phyloP scores from a whole-genome alignment of 768 basidiomycete genomes.

The Asterophora lycoperdoides region DNA sequence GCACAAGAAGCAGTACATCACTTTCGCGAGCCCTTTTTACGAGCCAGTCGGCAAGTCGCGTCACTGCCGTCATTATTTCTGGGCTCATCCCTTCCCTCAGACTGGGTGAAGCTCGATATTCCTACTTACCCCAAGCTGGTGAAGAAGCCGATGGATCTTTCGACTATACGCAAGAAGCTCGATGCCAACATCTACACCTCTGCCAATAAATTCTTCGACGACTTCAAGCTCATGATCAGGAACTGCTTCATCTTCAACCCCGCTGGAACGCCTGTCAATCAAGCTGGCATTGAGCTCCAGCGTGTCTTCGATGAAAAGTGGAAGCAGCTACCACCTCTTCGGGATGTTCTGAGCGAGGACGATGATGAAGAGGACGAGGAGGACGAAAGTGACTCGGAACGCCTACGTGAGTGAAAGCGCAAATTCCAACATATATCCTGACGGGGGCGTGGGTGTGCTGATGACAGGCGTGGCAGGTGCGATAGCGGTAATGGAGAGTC shows the following conservation, averaged over 20 bases:
- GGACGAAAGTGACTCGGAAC: slow-evolving; percentile 66
- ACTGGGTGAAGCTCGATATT: slow-evolving; percentile 72
- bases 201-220: slow-evolving; percentile 80
- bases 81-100: slow-evolving; percentile 34
- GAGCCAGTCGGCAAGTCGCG: slow-evolving; percentile 82
- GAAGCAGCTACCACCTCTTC: slow-evolving; percentile 66
- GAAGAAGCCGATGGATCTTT: slow-evolving; percentile 94
- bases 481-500: slow-evolving; percentile 73
- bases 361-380: slow-evolving; percentile 59
- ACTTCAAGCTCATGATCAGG: slow-evolving; percentile 91
- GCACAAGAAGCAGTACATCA: slow-evolving; percentile 71
- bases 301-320: slow-evolving; percentile 91
- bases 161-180: slow-evolving; percentile 83
- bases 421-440: slow-evolving; percentile 6
- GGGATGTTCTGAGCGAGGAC: slow-evolving; percentile 52
- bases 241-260: slow-evolving; percentile 96
- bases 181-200: slow-evolving; percentile 70
- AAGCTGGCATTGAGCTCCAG: slow-evolving; percentile 82
- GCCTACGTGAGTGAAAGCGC: slow-evolving; percentile 50
- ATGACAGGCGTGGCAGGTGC: slow-evolving; percentile 45
- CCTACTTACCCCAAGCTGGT: slow-evolving; percentile 85
- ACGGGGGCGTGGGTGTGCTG: slow-evolving; percentile 13
- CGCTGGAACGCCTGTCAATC: slow-evolving; percentile 78
- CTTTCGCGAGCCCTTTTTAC: slow-evolving; percentile 79
- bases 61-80: slow-evolving; percentile 2